These are phyloP conservation scores for Adansonia grandidieri DNA, from an alignment of 441 rosid species.

Conservation along the genomic window DNA sequence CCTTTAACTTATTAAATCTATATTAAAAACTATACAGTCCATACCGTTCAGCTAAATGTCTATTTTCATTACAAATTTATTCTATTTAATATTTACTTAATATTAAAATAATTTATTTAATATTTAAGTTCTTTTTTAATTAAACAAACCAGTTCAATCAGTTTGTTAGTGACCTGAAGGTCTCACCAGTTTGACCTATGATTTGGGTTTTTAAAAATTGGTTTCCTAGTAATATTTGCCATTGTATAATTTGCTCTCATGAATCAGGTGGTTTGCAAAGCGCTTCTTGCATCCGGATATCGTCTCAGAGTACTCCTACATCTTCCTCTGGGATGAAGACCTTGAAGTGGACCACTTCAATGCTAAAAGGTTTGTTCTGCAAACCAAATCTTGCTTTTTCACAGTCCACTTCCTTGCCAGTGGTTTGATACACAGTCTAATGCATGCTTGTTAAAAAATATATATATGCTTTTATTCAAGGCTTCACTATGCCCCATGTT, in stretches of 20 bases:
- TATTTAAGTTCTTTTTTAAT: no score
- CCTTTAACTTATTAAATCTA: no score
- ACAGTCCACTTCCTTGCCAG: background rate
- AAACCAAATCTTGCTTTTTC: background rate
- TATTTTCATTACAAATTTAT: no score
- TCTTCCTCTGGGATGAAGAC: slow-evolving; percentile 96
- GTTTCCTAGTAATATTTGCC: background rate
- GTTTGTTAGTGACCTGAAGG: no score
- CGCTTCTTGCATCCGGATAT: slow-evolving; percentile 83
- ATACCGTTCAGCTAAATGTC: no score
- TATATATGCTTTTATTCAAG: background rate
- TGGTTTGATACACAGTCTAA: background rate
- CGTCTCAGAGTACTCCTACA: slow-evolving; percentile 62
- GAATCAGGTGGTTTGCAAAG: slow-evolving; percentile 72
- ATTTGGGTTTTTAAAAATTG: no score
- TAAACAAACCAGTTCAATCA: no score
- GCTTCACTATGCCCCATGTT: no score
- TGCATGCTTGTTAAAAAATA: background rate
- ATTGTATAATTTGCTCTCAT: background rate
- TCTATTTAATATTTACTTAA: no score
- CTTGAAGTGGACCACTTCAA: slow-evolving; percentile 73
- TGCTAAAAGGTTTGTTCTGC: slow-evolving; percentile 51
- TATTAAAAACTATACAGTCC: no score
- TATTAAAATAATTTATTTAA: no score
- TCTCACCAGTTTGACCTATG: no score